A percentile compares a stretch with the other conserved stretches of the same genome.
These are phyloP conservation scores for Esteya vermicola DNA, from an alignment of 2,329 filamentous ascomycete genomes.

Conservation along the genomic window DNA sequence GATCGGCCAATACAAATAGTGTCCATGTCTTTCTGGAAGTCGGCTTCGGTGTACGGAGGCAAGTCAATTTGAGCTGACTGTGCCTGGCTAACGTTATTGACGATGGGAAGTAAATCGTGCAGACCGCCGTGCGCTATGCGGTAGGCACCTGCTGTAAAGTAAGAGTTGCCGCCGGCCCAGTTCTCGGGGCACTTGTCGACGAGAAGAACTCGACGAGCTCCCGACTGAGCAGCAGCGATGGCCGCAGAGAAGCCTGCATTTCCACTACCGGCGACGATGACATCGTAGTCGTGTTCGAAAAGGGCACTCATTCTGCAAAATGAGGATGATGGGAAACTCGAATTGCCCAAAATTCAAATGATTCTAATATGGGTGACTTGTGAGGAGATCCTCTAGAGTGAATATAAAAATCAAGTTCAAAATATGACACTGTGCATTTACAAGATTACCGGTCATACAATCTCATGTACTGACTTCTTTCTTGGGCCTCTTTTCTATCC, in stretches of 20 bases:
- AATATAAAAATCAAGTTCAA: too few species aligned
- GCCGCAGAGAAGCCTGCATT: slow-evolving; percentile 52
- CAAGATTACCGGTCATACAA: too few species aligned
- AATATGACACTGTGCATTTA: too few species aligned
- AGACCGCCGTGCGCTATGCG: slow-evolving; percentile 42
- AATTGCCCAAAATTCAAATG: too few species aligned
- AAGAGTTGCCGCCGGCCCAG: slow-evolving; percentile 50
- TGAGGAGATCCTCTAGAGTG: too few species aligned
- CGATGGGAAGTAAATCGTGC: slow-evolving; percentile 41
- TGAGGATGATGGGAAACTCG: too few species aligned
- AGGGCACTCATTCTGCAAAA: too few species aligned
- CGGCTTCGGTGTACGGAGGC: slow-evolving; percentile 34
- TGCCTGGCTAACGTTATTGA: slow-evolving; percentile 40
- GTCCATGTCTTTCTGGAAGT: slow-evolving; percentile 42
- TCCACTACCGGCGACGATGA: slow-evolving; percentile 45
- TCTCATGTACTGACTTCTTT: too few species aligned
- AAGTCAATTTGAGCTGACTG: slow-evolving; percentile 40
- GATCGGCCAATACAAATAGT: slow-evolving; percentile 40
- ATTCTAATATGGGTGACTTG: too few species aligned
- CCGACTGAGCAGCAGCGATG: slow-evolving; percentile 35
- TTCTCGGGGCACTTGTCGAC: slow-evolving; percentile 44
- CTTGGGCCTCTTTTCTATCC: too few species aligned
- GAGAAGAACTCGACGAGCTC: slow-evolving; percentile 31
- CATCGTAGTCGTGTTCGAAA: slow-evolving; percentile 22
- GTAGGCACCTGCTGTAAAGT: slow-evolving; percentile 52